Evolutionary conservation across 768 basidiomycete species (phyloP).

Genomic region (Gyrodon lividus): DNA sequence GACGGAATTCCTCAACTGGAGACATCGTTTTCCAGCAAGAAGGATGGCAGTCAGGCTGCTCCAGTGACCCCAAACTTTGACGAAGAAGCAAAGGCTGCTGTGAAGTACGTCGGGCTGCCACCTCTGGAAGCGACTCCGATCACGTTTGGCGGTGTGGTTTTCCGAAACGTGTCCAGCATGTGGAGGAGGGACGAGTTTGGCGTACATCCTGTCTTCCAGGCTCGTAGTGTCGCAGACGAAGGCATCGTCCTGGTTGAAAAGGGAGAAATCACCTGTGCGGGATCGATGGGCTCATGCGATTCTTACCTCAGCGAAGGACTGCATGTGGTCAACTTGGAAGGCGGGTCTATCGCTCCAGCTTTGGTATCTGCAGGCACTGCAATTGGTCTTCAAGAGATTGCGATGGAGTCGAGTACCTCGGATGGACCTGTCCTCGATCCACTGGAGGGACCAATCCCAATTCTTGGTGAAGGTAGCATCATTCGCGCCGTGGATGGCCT

Average conservation of each 20-base stretch:
- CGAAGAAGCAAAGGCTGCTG: slow-evolving; percentile 53
- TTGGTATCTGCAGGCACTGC: slow-evolving; percentile 61
- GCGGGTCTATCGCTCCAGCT: slow-evolving; percentile 62
- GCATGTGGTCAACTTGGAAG: slow-evolving; percentile 48
- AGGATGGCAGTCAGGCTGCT: slow-evolving; percentile 44
- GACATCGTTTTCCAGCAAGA: slow-evolving; percentile 42
- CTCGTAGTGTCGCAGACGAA: slow-evolving; percentile 12
- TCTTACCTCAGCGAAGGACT: slow-evolving; percentile 10
- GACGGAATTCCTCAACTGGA: slow-evolving; percentile 74
- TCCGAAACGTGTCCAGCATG: slow-evolving; percentile 51
- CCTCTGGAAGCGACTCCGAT: slow-evolving; percentile 47
- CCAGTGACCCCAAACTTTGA: slow-evolving; percentile 60
- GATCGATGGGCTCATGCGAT: slow-evolving; percentile 15
- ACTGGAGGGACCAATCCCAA: slow-evolving; percentile 30
- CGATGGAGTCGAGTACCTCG: slow-evolving; percentile 57
- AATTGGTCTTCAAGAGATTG: slow-evolving; percentile 71
- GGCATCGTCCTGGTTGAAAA: slow-evolving; percentile 46
- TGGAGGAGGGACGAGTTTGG: slow-evolving; percentile 23
- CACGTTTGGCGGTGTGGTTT: slow-evolving; percentile 41
- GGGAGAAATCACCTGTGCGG: slow-evolving; percentile 55
- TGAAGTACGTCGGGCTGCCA: slow-evolving; percentile 68
- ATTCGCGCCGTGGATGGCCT: slow-evolving; percentile 66
- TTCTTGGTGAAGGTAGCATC: slow-evolving; percentile 40
- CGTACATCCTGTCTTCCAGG: slow-evolving; percentile 17
- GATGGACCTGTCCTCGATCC: slow-evolving; percentile 65